phyloP scores from a whole-genome alignment of 768 basidiomycete species.

The Boletus eberwhitei region DNA sequence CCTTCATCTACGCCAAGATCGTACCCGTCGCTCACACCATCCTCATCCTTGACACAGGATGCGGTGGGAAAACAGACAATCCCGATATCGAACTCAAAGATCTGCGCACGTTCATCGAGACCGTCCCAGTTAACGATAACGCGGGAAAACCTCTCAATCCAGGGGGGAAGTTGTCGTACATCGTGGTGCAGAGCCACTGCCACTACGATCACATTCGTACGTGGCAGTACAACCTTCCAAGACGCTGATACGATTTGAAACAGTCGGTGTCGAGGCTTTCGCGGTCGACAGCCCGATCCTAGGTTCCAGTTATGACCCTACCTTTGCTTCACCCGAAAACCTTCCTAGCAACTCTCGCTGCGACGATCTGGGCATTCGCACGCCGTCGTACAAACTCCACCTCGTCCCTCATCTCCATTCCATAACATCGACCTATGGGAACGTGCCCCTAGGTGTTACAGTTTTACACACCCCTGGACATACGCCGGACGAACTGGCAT shows the following conservation, averaged over 20 bases:
- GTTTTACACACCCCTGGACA: constrained; percentile 58
- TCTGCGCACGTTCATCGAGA: constrained; percentile 50
- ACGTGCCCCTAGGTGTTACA: constrained; percentile 34
- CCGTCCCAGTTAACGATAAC: constrained; percentile 41
- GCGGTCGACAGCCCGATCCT: constrained; percentile 45
- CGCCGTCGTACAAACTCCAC: constrained; percentile 44
- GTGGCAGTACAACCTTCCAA: constrained; percentile 16
- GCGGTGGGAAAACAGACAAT: constrained; percentile 45
- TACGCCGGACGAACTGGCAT: constrained; percentile 55
- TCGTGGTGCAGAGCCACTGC: constrained; percentile 50
- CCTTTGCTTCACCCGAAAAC: constrained; percentile 40
- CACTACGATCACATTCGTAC: constrained; percentile 59
- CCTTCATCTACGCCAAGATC: constrained; percentile 53
- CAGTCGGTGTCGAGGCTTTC: constrained; percentile 52
- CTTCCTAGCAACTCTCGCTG: constrained; percentile 49
- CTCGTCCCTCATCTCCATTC: constrained; percentile 43
- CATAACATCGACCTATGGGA: constrained; percentile 23
- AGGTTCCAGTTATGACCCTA: constrained; percentile 44
- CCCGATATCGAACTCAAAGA: constrained; percentile 39
- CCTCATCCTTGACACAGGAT: constrained; percentile 54
- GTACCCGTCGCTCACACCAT: constrained; percentile 38
- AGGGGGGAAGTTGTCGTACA: constrained; percentile 39
- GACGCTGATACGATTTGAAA: neutral
- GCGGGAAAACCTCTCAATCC: constrained; percentile 42
- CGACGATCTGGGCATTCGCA: constrained; percentile 36